Evolutionary conservation across 2,329 filamentous ascomycete genomes (phyloP).

Genomic region (Pochonia chlamydosporia): DNA sequence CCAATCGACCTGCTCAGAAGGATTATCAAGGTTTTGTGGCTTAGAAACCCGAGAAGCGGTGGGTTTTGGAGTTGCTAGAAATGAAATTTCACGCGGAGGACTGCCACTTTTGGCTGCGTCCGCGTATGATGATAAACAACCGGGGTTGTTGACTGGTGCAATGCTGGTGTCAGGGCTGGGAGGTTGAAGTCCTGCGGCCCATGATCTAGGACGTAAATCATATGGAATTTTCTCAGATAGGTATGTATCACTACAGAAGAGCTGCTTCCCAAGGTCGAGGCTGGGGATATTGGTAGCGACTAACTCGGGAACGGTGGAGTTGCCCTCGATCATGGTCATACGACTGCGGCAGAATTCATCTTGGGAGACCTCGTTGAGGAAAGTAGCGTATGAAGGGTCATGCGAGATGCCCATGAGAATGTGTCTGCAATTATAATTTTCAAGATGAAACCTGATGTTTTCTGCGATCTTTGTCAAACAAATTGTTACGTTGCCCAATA

Average conservation of each 20-base stretch:
- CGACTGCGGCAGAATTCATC: conserved; percentile 36
- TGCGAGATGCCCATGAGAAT: conserved; percentile 57
- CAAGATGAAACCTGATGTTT: conserved; percentile 49
- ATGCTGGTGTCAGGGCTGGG: conserved; percentile 11
- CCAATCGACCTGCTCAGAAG: conserved; percentile 35
- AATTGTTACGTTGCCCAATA: no score
- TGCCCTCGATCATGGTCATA: conserved; percentile 50
- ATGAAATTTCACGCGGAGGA: conserved; percentile 26
- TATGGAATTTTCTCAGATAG: conserved; percentile 21
- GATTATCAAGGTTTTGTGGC: conserved; percentile 16
- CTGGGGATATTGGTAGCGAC: conserved; percentile 39
- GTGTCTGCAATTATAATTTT: conserved; percentile 56
- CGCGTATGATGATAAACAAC: conserved; percentile 29
- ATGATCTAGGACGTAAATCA: conserved; percentile 11
- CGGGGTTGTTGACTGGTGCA: conserved; percentile 6
- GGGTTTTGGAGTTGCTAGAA: conserved; percentile 31
- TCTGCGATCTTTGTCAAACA: conserved; percentile 26
- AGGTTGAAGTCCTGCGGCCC: conserved; percentile 4
- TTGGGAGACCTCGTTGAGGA: conserved; percentile 48
- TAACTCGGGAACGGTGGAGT: conserved; percentile 45
- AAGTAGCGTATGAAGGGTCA: conserved; percentile 54
- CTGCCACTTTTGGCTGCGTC: conserved; percentile 28
- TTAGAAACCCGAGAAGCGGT: conserved; percentile 4
- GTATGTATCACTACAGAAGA: conserved; percentile 52
- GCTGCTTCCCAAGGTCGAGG: conserved; percentile 35